Conservation (phyloP, 192 early-diverging fungal species). For the Hyaloraphidium curvatum region DNA sequence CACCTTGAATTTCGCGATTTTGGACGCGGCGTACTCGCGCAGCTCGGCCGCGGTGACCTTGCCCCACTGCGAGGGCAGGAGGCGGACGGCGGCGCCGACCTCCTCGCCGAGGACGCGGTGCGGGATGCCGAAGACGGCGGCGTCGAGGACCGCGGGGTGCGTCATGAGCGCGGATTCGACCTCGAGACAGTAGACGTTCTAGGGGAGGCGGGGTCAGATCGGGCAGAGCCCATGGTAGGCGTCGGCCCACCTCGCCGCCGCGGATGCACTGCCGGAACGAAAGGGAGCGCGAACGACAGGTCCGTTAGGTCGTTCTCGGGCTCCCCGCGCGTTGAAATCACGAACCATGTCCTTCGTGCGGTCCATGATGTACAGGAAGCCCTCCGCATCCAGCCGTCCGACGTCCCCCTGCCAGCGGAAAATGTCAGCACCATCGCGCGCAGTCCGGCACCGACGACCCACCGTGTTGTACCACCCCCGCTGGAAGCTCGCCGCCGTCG, state of each 20-base stretch:
- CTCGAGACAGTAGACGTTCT: not conserved
- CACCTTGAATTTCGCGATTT: not conserved
- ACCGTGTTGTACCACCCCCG: conserved; percentile 14
- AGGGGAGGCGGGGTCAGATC: too few relatives aligned
- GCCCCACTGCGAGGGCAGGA: not conserved
- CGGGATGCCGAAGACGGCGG: not conserved
- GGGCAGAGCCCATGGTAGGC: too few relatives aligned
- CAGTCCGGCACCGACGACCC: conserved; percentile 3
- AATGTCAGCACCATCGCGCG: not conserved
- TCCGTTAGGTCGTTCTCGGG: too few relatives aligned
- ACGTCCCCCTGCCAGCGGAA: conserved; percentile 10
- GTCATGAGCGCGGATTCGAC: not conserved
- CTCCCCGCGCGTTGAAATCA: too few relatives aligned
- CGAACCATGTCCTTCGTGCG: conserved; percentile 8
- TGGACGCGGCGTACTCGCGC: not conserved
- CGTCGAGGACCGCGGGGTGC: not conserved
- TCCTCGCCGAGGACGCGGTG: not conserved
- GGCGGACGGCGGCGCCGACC: not conserved
- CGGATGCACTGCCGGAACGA: too few relatives aligned
- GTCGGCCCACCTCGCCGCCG: too few relatives aligned
- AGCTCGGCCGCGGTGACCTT: not conserved
- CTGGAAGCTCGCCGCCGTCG: conserved; percentile 3
- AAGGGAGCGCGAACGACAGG: too few relatives aligned
- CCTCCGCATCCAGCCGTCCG: conserved; percentile 8
- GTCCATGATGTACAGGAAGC: conserved; percentile 7